Conservation (phyloP, 148 eudicot species). For the Diospyros kaki region DNA sequence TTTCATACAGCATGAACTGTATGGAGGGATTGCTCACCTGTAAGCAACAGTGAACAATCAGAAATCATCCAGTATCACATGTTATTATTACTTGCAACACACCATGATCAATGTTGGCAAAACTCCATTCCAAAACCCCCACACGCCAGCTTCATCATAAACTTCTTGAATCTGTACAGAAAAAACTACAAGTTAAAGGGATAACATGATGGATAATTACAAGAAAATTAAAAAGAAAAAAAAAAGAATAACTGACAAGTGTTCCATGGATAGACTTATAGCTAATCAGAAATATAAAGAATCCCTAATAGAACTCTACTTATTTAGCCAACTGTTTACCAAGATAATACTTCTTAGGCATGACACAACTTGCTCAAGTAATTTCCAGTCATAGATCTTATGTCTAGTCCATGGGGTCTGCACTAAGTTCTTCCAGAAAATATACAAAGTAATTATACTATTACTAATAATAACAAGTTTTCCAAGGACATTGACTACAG, state of each 20-base stretch:
- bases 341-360: not conserved
- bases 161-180: constrained; percentile 77
- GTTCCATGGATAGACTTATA: not conserved
- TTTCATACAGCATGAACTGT: constrained; percentile 97
- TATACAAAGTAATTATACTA: not conserved
- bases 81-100: constrained; percentile 21
- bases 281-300: not conserved
- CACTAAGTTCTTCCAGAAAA: not conserved
- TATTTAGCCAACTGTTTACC: not conserved
- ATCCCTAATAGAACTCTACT: not conserved
- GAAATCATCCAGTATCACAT: constrained; percentile 16
- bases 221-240: not conserved
- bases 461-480: not conserved
- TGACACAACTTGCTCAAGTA: not conserved
- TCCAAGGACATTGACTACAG: not conserved
- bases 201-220: not conserved
- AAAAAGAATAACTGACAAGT: not conserved
- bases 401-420: not conserved
- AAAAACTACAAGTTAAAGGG: constrained; percentile 3
- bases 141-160: constrained; percentile 80
- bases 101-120: constrained; percentile 95
- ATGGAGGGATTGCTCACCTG: constrained; percentile 98
- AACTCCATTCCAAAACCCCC: constrained; percentile 97
- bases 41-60: constrained; percentile 27
- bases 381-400: not conserved